phyloP scores from a whole-genome alignment of 2,329 filamentous ascomycete genomes.

The Pyrenophora tritici-repentis region DNA sequence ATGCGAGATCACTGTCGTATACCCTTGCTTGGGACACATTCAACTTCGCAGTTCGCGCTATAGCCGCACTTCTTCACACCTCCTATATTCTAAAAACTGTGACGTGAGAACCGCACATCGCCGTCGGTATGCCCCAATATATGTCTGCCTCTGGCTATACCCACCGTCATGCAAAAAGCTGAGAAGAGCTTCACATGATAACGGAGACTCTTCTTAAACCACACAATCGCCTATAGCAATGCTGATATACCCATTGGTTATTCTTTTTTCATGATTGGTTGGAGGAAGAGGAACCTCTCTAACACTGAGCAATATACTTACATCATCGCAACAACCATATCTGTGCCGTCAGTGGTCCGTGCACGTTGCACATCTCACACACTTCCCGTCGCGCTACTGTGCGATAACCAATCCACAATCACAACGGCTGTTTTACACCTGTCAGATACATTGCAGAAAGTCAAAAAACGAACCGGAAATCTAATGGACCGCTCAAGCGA shows the following conservation, averaged over 20 bases:
- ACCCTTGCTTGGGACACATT: background rate
- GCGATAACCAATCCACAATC: constrained; percentile 27
- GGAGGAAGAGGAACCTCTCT: background rate
- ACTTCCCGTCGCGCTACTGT: constrained; percentile 30
- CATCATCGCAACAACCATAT: constrained; percentile 19
- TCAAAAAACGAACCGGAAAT: constrained; percentile 20
- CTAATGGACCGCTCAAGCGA: constrained; percentile 29
- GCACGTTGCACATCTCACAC: constrained; percentile 41
- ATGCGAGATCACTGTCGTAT: background rate
- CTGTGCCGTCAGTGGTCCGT: constrained; percentile 26
- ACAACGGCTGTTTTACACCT: constrained; percentile 18
- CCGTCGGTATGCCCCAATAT: too few relatives aligned
- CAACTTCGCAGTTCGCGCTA: background rate
- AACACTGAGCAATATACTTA: constrained; percentile 8
- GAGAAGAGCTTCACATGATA: too few relatives aligned
- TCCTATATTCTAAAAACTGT: too few relatives aligned
- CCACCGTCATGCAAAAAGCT: too few relatives aligned
- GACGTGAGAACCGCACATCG: too few relatives aligned
- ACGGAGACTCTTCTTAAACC: too few relatives aligned
- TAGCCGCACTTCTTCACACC: background rate
- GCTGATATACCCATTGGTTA: too few relatives aligned
- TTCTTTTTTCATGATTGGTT: too few relatives aligned
- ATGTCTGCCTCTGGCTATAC: too few relatives aligned
- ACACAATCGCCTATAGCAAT: too few relatives aligned
- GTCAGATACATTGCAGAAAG: constrained; percentile 25